Evolutionary conservation across 2,329 filamentous ascomycete genomes (phyloP), one percentile per base, ranked within the genome.

Genomic region (Tolypocladium sp.): DNA sequence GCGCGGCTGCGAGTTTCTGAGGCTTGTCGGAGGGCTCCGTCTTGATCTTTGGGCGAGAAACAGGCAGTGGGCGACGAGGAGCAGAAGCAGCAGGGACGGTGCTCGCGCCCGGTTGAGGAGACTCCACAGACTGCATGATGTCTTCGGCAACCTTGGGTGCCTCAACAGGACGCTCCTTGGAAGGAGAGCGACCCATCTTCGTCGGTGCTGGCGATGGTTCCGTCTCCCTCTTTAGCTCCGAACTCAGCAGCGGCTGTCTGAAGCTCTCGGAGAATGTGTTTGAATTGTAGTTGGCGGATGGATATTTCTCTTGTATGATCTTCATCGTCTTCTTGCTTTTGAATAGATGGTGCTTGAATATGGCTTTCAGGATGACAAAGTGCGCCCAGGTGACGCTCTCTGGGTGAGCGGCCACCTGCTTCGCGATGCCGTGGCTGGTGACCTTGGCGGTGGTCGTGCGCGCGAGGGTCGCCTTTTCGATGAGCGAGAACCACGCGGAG

Each of bases 311-410:
- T 20, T 22, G 22, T 38, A 59, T 49, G 12, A 57, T 38, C 12
- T 35, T 55, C 37, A 60, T 54, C 1, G 41, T 33, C 37, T 61
- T 58, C 22, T 25, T 52, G 55, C 58, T 59, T 35, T 30, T 57
- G 12, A 55, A 61, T 4, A 62, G 52, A 1, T 27, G 13, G 7
- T 46, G n/a, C 56, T 58, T 55, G 25, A 59, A 62, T n/a, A 61
- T 62, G 20, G 59, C 42, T 12, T 56, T 52, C 17, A 61, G 56
- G 0, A 54, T 41, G 9, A 56, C 41, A 8, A 59, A 49, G 38
- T 59, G 59, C 2, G 60, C 60, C 60, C 60, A 62, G n/a, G 59
- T 63, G 15, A 58, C 56, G n/a, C 25, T 57, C 15, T 27, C 20
- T 5, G 17, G 49, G 20, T 12, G 8, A 2, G 13, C 17, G 6